Evolutionary conservation across 1,139 yeast species (phyloP).

Genomic region (Blastobotrys apis): DNA sequence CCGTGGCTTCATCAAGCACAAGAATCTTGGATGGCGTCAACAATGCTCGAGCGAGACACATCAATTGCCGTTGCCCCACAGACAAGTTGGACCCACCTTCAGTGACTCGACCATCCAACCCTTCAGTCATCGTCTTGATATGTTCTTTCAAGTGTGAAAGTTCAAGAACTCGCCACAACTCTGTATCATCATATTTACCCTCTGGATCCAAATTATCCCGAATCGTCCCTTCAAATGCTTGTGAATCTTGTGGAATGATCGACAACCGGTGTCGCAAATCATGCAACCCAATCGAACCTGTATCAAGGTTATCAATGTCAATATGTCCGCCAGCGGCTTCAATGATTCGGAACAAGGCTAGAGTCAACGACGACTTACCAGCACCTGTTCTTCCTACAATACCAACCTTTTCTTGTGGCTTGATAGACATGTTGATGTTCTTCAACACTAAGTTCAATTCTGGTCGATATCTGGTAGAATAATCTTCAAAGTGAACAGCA

Average conservation of each 20-base stretch:
- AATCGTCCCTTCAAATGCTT: conserved; percentile 88
- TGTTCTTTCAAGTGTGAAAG: conserved; percentile 80
- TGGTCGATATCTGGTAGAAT: conserved; percentile 80
- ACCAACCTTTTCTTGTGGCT: conserved; percentile 83
- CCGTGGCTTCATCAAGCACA: conserved; percentile 93
- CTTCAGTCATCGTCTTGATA: conserved; percentile 58
- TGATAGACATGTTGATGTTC: conserved; percentile 60
- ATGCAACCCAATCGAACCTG: conserved; percentile 66
- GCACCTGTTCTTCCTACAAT: conserved; percentile 98
- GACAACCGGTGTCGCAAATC: conserved; percentile 83
- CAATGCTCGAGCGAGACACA: conserved; percentile 87
- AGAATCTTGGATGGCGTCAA: conserved; percentile 73
- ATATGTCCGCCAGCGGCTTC: conserved; percentile 75
- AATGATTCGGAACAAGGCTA: conserved; percentile 85
- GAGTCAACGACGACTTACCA: conserved; percentile 86
- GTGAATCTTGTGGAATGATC: conserved; percentile 96
- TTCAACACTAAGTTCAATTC: conserved; percentile 79
- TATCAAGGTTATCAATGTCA: conserved; percentile 65
- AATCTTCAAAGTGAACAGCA: conserved; percentile 62
- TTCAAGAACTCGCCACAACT: conserved; percentile 81
- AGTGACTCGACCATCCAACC: conserved; percentile 58
- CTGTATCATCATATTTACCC: conserved; percentile 59
- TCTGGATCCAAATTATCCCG: conserved; percentile 90
- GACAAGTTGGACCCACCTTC: conserved; percentile 89
- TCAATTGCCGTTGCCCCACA: conserved; percentile 87